Evolutionary conservation across 2,329 filamentous ascomycete species (phyloP), one percentile per base, ranked within the genome.

Genomic region (Colletotrichum somersetense): DNA sequence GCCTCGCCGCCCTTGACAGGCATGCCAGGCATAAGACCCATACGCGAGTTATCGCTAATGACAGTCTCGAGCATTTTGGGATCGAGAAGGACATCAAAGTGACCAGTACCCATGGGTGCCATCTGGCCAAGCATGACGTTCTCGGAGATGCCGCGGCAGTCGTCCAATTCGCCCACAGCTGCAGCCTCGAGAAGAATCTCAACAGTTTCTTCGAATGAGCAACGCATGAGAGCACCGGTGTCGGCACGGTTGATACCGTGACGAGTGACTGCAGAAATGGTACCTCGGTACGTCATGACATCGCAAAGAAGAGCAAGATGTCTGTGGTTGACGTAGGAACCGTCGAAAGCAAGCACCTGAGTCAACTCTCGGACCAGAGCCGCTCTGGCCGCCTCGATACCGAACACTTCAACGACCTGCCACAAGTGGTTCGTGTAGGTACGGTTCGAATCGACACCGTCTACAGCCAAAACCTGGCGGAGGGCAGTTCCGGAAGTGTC

Each of bases 281-380:
- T 92, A 76, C 96, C 96, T 78, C 96, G 91, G 78, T 97, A 95
- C 38, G 95, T 98, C 96, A 99, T 99, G 74, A 99, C 94, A 84
- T 99, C 96, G 75, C 97, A 95, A 65, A 99, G 88, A 46, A 99
- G 90, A 59, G 95, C 93, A 85, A 99, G 91, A 85, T 99, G 96
- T 78, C 96, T 95, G 84, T 98, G 95, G 82, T 99, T 99, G 88
- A 99, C 96, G 81, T 99, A 99, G 18, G 96, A 98, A 89, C 97
- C 97, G 80, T 98, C 96, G 80, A 99, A 99, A 35, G 96, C 95
- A 85, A 99, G 85, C 80, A 99, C 96, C 78, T 94, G 91, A 40
- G 93, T 94, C 86, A 99, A 84, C 81, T 99, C 97, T 73, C 92
- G 91, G 76, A 97, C 91, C 70, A 99, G 87, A 66, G 95, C 93